Conservation (phyloP, 2,329 filamentous ascomycete genomes). For the Calonectria pauciramosa region DNA sequence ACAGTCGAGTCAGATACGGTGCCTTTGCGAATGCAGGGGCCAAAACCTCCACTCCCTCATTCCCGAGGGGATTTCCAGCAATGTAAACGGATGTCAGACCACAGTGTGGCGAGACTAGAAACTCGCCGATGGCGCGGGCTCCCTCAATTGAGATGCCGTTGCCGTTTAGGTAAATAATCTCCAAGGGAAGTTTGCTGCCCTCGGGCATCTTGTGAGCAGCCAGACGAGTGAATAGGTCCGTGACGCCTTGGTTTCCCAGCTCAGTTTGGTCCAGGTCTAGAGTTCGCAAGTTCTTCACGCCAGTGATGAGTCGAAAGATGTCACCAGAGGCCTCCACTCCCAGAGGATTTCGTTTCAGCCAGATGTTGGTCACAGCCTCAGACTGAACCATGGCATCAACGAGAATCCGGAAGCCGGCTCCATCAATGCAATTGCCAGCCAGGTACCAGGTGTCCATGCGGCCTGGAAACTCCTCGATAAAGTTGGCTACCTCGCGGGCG, state of each 20-base stretch:
- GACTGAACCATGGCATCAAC: slow-evolving; percentile 61
- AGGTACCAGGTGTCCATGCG: slow-evolving; percentile 69
- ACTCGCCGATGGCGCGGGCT: slow-evolving; percentile 48
- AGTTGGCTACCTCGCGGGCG: slow-evolving; percentile 59
- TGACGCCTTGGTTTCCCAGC: slow-evolving; percentile 61
- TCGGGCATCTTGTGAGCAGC: slow-evolving; percentile 47
- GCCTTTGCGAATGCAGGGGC: slow-evolving; percentile 49
- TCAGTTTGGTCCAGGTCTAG: slow-evolving; percentile 68
- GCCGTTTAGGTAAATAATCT: slow-evolving; percentile 55
- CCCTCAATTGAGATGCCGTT: slow-evolving; percentile 50
- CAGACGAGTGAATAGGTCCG: slow-evolving; percentile 57
- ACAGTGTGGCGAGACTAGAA: slow-evolving; percentile 51
- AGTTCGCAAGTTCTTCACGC: slow-evolving; percentile 59
- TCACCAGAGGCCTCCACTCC: slow-evolving; percentile 54
- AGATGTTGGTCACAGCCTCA: slow-evolving; percentile 61
- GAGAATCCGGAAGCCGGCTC: slow-evolving; percentile 55
- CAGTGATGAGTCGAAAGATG: slow-evolving; percentile 59
- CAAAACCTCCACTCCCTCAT: slow-evolving; percentile 48
- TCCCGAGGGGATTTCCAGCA: slow-evolving; percentile 54
- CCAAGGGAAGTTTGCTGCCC: slow-evolving; percentile 48
- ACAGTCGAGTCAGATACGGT: slow-evolving; percentile 52
- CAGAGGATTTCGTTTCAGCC: slow-evolving; percentile 69
- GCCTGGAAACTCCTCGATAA: slow-evolving; percentile 59
- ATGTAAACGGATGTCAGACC: slow-evolving; percentile 54
- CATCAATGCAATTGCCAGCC: slow-evolving; percentile 67